Percentiles rank a stretch among this genome's conserved stretches.
These are phyloP conservation scores for Paraphoma sp. DNA, from an alignment of 2,329 filamentous ascomycete genomes.

Conservation along the genomic window DNA sequence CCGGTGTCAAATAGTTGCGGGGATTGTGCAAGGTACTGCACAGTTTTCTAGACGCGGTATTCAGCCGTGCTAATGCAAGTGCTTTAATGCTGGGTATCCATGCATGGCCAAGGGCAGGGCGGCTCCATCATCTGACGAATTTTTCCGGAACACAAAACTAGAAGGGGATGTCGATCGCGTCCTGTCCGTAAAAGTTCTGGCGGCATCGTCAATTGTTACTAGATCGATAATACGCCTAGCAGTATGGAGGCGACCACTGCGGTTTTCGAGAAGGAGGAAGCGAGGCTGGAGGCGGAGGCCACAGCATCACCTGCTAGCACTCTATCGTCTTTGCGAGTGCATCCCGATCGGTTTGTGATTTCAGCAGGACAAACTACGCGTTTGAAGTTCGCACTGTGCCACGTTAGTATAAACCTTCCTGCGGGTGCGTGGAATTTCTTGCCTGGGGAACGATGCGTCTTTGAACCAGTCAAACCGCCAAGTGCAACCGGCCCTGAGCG, in stretches of 20 bases:
- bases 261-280: constrained; percentile 14
- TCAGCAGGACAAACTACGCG: constrained; percentile 43
- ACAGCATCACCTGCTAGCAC: constrained; percentile 18
- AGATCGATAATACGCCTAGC: constrained; percentile 33
- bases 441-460: constrained; percentile 43
- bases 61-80: constrained; percentile 16
- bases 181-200: constrained; percentile 19
- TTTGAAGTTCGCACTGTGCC: constrained; percentile 44
- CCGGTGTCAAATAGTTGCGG: constrained; percentile 9
- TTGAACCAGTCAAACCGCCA: constrained; percentile 48
- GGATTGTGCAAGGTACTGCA: constrained; percentile 4
- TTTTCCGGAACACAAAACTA: constrained; percentile 17
- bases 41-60: constrained; percentile 9
- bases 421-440: constrained; percentile 16
- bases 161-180: constrained; percentile 29
- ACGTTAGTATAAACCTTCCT: constrained; percentile 21
- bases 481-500: constrained; percentile 32
- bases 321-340: constrained; percentile 42
- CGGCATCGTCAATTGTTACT: constrained; percentile 28
- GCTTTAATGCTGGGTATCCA: constrained; percentile 40
- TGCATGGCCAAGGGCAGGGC: constrained; percentile 35
- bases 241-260: constrained; percentile 25
- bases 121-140: constrained; percentile 32
- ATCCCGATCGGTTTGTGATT: constrained; percentile 43
- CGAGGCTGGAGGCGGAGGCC: constrained; percentile 22